These are phyloP conservation scores for Fusarium phyllophilum DNA, from an alignment of 2,329 filamentous ascomycete species.

Conservation along the genomic window DNA sequence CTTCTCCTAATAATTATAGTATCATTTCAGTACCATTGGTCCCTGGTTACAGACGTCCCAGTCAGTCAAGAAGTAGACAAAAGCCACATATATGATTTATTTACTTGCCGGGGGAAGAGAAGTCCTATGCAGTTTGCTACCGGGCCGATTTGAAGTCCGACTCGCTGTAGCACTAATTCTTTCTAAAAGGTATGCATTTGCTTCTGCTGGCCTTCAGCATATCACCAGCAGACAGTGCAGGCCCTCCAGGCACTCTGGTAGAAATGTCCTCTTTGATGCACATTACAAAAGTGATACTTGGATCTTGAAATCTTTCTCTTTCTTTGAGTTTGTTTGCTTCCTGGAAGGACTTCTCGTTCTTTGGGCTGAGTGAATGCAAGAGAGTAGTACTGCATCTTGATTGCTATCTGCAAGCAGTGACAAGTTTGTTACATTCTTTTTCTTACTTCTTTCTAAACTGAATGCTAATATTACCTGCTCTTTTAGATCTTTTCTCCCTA, in stretches of 20 bases:
- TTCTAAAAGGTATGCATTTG: fast-evolving
- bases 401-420: background rate
- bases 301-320: too few species aligned
- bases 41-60: background rate
- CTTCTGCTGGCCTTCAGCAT: background rate
- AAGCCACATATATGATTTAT: background rate
- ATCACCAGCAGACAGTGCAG: background rate
- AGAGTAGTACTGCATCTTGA: background rate
- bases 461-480: background rate
- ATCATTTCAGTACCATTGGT: fast-evolving
- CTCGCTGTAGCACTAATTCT: background rate
- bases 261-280: too few species aligned
- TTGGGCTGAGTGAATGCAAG: fast-evolving
- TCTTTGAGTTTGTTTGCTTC: background rate
- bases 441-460: background rate
- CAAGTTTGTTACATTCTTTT: background rate
- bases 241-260: background rate
- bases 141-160: too few species aligned
- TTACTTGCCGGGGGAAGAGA: background rate
- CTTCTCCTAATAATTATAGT: background rate
- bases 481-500: background rate
- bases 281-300: too few species aligned
- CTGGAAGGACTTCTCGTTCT: fast-evolving
- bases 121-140: fast-evolving
- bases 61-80: background rate